Evolutionary conservation across 2,329 filamentous ascomycete genomes (phyloP).

Genomic region (Daldinia sp.): DNA sequence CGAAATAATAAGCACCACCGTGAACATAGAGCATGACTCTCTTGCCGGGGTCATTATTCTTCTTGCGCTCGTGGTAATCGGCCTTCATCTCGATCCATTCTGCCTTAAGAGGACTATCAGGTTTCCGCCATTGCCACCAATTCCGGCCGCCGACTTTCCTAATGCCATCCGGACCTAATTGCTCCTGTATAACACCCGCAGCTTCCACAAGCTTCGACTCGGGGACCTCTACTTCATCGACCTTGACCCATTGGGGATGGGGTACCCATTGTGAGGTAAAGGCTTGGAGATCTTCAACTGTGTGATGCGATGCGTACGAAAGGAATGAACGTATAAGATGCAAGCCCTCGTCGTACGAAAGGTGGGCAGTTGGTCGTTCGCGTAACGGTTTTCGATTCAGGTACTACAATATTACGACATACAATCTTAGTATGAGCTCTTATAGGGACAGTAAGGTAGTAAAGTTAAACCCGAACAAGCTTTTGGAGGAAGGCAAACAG

Average conservation of each 20-base stretch:
- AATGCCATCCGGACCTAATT: conserved; percentile 83
- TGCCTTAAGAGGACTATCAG: conserved; percentile 74
- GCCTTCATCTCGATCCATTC: conserved; percentile 98
- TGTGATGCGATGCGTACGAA: conserved; percentile 85
- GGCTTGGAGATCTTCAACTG: conserved; percentile 90
- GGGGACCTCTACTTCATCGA: conserved; percentile 76
- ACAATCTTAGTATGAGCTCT: conserved; percentile 41
- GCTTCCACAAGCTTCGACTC: conserved; percentile 72
- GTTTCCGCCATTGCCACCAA: conserved; percentile 91
- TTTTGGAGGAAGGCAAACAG: conserved; percentile 28
- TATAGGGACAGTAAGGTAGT: background rate
- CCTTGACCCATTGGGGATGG: conserved; percentile 86
- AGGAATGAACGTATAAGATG: conserved; percentile 89
- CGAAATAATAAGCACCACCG: conserved; percentile 95
- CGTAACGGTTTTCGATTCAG: conserved; percentile 80
- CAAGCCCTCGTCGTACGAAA: conserved; percentile 94
- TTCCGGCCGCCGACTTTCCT: conserved; percentile 80
- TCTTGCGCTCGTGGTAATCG: conserved; percentile 80
- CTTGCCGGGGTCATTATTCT: conserved; percentile 68
- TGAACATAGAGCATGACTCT: conserved; percentile 95
- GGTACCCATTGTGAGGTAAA: conserved; percentile 96
- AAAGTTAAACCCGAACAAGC: conserved; percentile 14
- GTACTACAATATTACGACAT: conserved; percentile 67
- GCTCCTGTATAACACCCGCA: conserved; percentile 74
- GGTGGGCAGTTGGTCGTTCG: conserved; percentile 86